Percentiles rank a stretch among this genome's conserved stretches.
Conservation (phyloP, 2,329 filamentous ascomycete species). For the Penicillium sclerotiorum region DNA sequence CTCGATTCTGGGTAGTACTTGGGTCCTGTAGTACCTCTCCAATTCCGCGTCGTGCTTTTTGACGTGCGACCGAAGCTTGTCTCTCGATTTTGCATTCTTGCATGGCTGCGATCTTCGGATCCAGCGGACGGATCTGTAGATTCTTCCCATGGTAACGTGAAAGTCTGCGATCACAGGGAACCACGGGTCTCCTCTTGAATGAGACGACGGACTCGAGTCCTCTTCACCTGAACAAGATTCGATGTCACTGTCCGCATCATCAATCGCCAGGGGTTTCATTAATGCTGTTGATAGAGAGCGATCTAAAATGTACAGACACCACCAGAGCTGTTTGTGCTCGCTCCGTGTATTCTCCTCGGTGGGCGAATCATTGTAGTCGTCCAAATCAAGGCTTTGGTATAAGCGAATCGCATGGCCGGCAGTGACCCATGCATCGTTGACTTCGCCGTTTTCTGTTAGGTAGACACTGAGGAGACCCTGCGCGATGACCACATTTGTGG, state of each 20-base stretch:
- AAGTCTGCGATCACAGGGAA: constrained; percentile 12
- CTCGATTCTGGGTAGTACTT: constrained; percentile 10
- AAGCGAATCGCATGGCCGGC: constrained; percentile 15
- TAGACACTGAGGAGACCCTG: constrained; percentile 14
- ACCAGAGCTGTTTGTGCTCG: constrained; percentile 9
- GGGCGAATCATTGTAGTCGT: neutral
- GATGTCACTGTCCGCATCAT: constrained; percentile 7
- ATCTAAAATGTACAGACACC: constrained; percentile 13
- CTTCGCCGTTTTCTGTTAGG: constrained; percentile 7
- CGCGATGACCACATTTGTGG: constrained; percentile 6
- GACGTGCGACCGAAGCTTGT: constrained; percentile 7
- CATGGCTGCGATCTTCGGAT: constrained; percentile 7
- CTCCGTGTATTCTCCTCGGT: neutral
- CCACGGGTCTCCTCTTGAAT: constrained; percentile 7
- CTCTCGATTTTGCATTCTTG: constrained; percentile 1
- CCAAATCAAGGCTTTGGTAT: constrained; percentile 13
- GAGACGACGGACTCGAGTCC: neutral
- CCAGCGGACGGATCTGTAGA: constrained; percentile 9
- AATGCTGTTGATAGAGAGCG: constrained; percentile 14
- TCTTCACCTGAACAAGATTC: neutral
- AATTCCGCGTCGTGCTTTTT: constrained; percentile 11
- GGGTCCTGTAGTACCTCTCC: constrained; percentile 9
- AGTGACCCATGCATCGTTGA: constrained; percentile 16
- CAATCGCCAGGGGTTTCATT: constrained; percentile 9
- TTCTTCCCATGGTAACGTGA: constrained; percentile 11